Percentiles rank a stretch among this genome's conserved stretches.
These are phyloP conservation scores for Eucalyptus virginea DNA, from an alignment of 345 rosid genomes.

Conservation along the genomic window DNA sequence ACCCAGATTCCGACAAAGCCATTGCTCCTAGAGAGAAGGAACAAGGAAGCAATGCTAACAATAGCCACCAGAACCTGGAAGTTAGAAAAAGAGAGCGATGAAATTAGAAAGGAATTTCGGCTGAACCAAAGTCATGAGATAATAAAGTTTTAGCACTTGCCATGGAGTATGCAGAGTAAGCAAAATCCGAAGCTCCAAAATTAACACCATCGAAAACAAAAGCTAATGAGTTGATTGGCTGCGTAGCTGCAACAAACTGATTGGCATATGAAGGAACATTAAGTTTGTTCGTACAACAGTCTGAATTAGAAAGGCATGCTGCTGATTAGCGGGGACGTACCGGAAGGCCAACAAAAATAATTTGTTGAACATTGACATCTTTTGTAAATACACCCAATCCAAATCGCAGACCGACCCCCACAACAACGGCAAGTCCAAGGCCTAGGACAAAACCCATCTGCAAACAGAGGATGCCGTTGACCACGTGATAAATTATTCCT, in stretches of 20 bases:
- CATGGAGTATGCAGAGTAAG: slow-evolving; percentile 83
- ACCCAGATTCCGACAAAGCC: slow-evolving; percentile 89
- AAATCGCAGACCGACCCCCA: slow-evolving; percentile 67
- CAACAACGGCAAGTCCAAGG: slow-evolving; percentile 53
- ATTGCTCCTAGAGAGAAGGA: slow-evolving; percentile 37
- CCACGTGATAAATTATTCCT: background rate
- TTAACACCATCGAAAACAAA: slow-evolving; percentile 92
- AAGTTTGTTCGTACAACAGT: background rate
- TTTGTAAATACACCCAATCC: slow-evolving; percentile 70
- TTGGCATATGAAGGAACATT: background rate
- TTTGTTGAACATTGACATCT: slow-evolving; percentile 54
- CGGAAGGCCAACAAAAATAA: slow-evolving; percentile 76
- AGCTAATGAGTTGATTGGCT: slow-evolving; percentile 83
- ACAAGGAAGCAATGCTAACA: slow-evolving; percentile 43
- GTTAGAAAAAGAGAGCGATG: background rate
- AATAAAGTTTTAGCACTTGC: background rate
- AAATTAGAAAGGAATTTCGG: background rate
- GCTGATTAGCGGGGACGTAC: slow-evolving; percentile 10
- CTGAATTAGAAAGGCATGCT: background rate
- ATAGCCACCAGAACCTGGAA: slow-evolving; percentile 56
- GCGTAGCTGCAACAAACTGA: slow-evolving; percentile 97
- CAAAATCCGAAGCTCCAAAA: slow-evolving; percentile 94
- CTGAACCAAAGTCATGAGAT: background rate
- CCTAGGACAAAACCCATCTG: slow-evolving; percentile 90
- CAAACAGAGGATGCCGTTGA: background rate